Evolutionary conservation across 768 basidiomycete species (phyloP).

Genomic region (Russula sp.): DNA sequence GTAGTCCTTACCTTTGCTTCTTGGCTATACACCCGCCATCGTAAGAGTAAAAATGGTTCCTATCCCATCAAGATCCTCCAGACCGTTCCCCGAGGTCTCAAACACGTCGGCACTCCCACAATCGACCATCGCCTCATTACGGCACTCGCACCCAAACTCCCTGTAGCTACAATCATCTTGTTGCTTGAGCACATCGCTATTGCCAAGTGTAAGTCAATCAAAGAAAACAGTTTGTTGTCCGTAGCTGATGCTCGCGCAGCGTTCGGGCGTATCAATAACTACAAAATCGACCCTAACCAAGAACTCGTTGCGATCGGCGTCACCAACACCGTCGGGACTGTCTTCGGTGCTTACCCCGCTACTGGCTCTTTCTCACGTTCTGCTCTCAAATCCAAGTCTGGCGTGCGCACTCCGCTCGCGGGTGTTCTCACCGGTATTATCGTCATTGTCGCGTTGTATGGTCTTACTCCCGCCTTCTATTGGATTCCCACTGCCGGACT

Average conservation of each 20-base stretch:
- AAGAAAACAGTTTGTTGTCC: no score
- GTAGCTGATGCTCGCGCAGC: constrained; percentile 40
- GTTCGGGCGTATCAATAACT: constrained; percentile 91
- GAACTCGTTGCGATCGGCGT: constrained; percentile 98
- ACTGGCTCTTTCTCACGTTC: constrained; percentile 99
- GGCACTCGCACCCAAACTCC: constrained; percentile 70
- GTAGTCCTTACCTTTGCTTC: constrained; percentile 81
- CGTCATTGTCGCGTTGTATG: constrained; percentile 92
- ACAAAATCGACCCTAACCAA: constrained; percentile 91
- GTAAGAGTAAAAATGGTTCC: constrained; percentile 49
- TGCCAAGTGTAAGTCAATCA: constrained; percentile 65
- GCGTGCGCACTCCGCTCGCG: constrained; percentile 92
- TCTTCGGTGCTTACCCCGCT: constrained; percentile 90
- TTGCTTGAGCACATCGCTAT: constrained; percentile 96
- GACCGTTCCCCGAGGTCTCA: constrained; percentile 80
- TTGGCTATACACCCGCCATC: constrained; percentile 75
- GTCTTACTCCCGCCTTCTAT: constrained; percentile 87
- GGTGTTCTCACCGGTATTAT: constrained; percentile 82
- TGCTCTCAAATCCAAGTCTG: constrained; percentile 92
- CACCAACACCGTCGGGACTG: constrained; percentile 83
- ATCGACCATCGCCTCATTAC: constrained; percentile 48
- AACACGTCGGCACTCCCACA: constrained; percentile 45
- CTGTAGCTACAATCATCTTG: constrained; percentile 83
- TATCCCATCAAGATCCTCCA: constrained; percentile 82
- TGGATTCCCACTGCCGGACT: constrained; percentile 80